These are phyloP conservation scores for Globisporangium recalcitrans DNA, from an alignment of 352 stramenopile genomes.

Conservation along the genomic window DNA sequence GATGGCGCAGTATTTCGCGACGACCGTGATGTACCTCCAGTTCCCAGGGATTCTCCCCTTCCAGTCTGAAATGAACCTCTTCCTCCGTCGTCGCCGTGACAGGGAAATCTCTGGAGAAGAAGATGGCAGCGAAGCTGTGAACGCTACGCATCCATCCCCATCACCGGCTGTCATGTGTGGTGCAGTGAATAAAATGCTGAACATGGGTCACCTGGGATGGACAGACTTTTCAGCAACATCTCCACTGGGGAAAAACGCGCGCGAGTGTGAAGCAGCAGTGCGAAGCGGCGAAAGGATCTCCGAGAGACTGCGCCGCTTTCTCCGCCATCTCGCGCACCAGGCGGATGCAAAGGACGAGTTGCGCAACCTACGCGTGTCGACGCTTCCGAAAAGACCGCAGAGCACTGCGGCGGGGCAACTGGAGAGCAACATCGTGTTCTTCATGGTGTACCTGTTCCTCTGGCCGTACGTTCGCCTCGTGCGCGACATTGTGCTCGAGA, in stretches of 20 bases:
- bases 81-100: constrained; percentile 26
- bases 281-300: constrained; percentile 20
- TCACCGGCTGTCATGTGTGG: constrained; percentile 26
- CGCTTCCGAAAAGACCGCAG: constrained; percentile 39
- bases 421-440: constrained; percentile 68
- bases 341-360: constrained; percentile 31
- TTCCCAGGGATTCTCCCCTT: constrained; percentile 54
- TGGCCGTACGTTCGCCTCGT: constrained; percentile 86
- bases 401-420: constrained; percentile 37
- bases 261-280: constrained; percentile 26
- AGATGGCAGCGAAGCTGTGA: neutral
- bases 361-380: constrained; percentile 31
- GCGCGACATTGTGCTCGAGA: constrained; percentile 85
- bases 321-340: constrained; percentile 31
- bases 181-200: constrained; percentile 46
- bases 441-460: constrained; percentile 72
- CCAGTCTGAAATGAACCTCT: constrained; percentile 49
- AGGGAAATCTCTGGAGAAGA: neutral
- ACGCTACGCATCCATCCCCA: constrained; percentile 9
- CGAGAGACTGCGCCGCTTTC: constrained; percentile 23
- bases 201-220: constrained; percentile 33
- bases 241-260: constrained; percentile 24
- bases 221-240: constrained; percentile 33
- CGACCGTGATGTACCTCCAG: constrained; percentile 10
- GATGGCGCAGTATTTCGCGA: constrained; percentile 36